A percentile compares a stretch with the other conserved stretches of the same genome.
Evolutionary conservation across 352 stramenopile genomes (phyloP).

Genomic region (Peronosclerospora sorghi): DNA sequence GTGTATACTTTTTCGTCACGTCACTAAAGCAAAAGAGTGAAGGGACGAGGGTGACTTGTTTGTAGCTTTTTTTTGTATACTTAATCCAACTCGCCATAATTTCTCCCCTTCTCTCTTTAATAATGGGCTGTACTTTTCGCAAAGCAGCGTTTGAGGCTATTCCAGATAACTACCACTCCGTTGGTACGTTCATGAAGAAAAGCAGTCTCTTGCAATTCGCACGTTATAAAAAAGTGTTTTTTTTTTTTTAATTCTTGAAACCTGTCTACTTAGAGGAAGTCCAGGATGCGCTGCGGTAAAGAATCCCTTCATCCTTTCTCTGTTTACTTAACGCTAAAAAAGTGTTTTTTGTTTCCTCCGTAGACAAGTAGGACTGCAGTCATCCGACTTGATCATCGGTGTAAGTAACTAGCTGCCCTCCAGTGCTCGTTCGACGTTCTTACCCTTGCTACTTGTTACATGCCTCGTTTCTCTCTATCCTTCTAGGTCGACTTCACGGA

Average conservation of each 20-base stretch:
- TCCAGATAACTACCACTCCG: slow-evolving; percentile 20
- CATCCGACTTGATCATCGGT: slow-evolving; percentile 50
- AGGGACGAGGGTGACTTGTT: not conserved
- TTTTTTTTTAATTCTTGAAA: not conserved
- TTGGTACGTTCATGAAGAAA: slow-evolving; percentile 21
- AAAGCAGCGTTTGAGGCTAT: slow-evolving; percentile 20
- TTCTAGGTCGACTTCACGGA: slow-evolving; percentile 47
- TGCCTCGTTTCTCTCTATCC: too few species aligned
- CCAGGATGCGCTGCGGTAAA: slow-evolving; percentile 28
- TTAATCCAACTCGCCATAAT: too few species aligned
- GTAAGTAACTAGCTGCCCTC: too few species aligned
- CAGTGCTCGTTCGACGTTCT: too few species aligned
- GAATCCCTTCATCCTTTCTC: not conserved
- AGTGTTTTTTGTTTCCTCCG: not conserved
- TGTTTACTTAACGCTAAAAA: too few species aligned
- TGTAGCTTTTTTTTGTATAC: slow-evolving; percentile 10
- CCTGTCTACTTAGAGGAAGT: slow-evolving; percentile 30
- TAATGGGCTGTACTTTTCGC: slow-evolving; percentile 25
- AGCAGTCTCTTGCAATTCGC: not conserved
- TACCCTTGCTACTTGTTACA: too few species aligned
- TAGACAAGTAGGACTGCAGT: slow-evolving; percentile 48
- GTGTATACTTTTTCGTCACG: too few species aligned
- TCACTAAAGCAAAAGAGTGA: slow-evolving; percentile 7
- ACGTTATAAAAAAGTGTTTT: not conserved
- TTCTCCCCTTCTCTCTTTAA: too few species aligned